Evolutionary conservation across 2,329 filamentous ascomycete genomes (phyloP).

Genomic region (Neoascochyta sp.): DNA sequence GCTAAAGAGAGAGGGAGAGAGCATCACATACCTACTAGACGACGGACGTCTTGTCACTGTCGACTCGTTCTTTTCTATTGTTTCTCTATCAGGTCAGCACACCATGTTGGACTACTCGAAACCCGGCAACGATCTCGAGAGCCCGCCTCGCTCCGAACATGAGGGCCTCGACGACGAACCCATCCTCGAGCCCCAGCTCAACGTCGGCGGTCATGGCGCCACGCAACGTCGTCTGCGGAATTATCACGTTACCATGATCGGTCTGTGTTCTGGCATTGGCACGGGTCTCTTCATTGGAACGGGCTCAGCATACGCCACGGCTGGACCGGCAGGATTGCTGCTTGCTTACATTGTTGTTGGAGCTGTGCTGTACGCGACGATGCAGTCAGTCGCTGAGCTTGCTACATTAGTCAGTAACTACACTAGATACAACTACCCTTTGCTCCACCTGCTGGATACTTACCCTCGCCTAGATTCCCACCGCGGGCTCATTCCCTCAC

Average conservation of each 20-base stretch:
- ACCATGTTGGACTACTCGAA: slow-evolving; percentile 9
- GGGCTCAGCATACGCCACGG: slow-evolving; percentile 16
- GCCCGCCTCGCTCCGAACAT: slow-evolving; percentile 7
- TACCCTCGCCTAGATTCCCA: slow-evolving; percentile 10
- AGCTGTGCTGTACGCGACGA: slow-evolving; percentile 54
- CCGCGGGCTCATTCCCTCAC: slow-evolving; percentile 57
- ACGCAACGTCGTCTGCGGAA: slow-evolving; percentile 16
- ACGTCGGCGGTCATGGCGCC: slow-evolving; percentile 16
- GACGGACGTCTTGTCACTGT: background rate
- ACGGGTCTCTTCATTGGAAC: slow-evolving; percentile 20
- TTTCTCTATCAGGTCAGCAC: background rate
- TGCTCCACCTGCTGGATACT: background rate
- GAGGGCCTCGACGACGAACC: slow-evolving; percentile 10
- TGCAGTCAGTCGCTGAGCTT: slow-evolving; percentile 62
- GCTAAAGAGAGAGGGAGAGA: too few species aligned
- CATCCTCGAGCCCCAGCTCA: slow-evolving; percentile 16
- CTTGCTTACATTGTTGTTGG: slow-evolving; percentile 56
- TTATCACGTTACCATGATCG: slow-evolving; percentile 22
- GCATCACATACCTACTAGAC: too few species aligned
- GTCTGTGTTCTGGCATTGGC: slow-evolving; percentile 18
- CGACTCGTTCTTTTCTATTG: background rate
- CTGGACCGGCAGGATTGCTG: slow-evolving; percentile 51
- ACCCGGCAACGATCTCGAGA: slow-evolving; percentile 13
- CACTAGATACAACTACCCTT: too few species aligned
- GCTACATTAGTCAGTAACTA: slow-evolving; percentile 36